Conservation (phyloP, 345 rosid genomes). For the Gynandropsis gynandra region DNA sequence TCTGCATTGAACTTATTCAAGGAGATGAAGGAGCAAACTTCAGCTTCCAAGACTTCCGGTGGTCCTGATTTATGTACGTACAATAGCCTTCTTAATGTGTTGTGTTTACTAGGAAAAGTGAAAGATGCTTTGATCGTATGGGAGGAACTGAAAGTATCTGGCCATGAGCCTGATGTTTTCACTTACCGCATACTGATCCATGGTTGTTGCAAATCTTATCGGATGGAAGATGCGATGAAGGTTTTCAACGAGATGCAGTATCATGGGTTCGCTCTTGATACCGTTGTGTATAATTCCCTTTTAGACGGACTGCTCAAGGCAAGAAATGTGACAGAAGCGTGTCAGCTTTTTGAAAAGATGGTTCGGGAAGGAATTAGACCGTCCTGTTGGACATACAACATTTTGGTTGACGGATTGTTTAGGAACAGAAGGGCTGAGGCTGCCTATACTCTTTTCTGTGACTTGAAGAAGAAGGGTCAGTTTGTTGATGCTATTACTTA, state of each 20-base stretch:
- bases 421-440: conserved; percentile 75
- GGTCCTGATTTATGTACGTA: conserved; percentile 87
- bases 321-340: conserved; percentile 70
- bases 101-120: conserved; percentile 66
- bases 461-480: conserved; percentile 83
- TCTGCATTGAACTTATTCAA: conserved; percentile 58
- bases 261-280: conserved; percentile 55
- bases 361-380: conserved; percentile 74
- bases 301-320: conserved; percentile 78
- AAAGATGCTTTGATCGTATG: conserved; percentile 64
- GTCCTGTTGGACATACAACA: conserved; percentile 79
- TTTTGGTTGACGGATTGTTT: conserved; percentile 77
- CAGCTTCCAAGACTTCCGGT: conserved; percentile 24
- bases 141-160: conserved; percentile 75
- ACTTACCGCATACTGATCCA: conserved; percentile 69
- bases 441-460: conserved; percentile 69
- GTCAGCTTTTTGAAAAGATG: conserved; percentile 83
- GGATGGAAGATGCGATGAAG: conserved; percentile 57
- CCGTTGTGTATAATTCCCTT: conserved; percentile 57
- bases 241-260: conserved; percentile 69
- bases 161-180: conserved; percentile 73
- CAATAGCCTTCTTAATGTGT: conserved; percentile 66
- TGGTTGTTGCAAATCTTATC: conserved; percentile 65
- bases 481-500: conserved; percentile 81
- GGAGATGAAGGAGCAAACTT: conserved; percentile 65